These are phyloP conservation scores for Yamadazyma diospyri DNA, from an alignment of 1,139 yeast species.

Conservation along the genomic window DNA sequence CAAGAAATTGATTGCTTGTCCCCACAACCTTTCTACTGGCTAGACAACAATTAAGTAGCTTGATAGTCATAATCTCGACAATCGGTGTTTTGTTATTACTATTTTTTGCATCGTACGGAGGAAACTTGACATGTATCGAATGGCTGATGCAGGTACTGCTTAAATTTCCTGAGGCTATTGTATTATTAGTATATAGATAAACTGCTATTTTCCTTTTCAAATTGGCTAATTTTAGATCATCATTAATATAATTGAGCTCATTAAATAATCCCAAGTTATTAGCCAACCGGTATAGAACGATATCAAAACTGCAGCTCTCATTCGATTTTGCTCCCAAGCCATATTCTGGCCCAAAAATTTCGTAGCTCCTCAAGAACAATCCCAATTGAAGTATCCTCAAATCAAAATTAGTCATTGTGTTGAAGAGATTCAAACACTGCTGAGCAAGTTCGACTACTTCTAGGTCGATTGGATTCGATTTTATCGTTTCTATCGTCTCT, in stretches of 20 bases:
- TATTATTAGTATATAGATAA: conserved; percentile 3
- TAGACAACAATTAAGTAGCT: conserved; percentile 1
- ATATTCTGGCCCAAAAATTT: conserved; percentile 10
- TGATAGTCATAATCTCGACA: conserved; percentile 3
- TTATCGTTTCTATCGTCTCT: conserved; percentile 15
- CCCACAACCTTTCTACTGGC: neutral
- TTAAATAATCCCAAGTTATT: conserved; percentile 6
- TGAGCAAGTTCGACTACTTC: conserved; percentile 35
- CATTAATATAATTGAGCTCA: conserved; percentile 5
- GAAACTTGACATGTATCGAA: conserved; percentile 3
- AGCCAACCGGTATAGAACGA: conserved; percentile 11
- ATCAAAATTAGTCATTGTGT: conserved; percentile 13
- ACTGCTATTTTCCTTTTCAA: conserved; percentile 6
- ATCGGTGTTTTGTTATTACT: conserved; percentile 3
- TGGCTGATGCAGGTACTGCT: neutral
- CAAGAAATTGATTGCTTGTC: conserved; percentile 1
- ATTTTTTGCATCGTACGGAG: conserved; percentile 1
- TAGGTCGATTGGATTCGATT: conserved; percentile 19
- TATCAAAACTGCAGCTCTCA: conserved; percentile 38
- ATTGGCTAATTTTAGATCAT: conserved; percentile 4
- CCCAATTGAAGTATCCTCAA: conserved; percentile 9
- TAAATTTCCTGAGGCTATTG: conserved; percentile 4
- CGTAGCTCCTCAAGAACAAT: conserved; percentile 8
- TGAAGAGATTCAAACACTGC: conserved; percentile 35
- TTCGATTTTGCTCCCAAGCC: conserved; percentile 40